Evolutionary conservation across 108 stramenopile genomes (phyloP), one percentile per base, ranked within the genome.

Genomic region (Fistulifera pelliculosa): DNA sequence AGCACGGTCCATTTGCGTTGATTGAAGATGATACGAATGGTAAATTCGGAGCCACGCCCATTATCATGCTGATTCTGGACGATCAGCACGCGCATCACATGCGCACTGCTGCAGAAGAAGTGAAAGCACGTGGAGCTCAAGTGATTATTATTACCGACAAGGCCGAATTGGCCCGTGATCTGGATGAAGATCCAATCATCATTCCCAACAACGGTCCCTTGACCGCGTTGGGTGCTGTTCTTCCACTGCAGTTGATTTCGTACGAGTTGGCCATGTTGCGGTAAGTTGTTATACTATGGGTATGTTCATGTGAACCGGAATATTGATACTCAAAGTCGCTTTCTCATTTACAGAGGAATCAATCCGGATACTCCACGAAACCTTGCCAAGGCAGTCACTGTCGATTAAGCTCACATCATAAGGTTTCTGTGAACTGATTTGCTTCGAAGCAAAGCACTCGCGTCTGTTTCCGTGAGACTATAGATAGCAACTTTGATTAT

Each of bases 341-440:
- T 35, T 35, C 31, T 35, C 31, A 6, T 35, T 35, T n/a, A 28
- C 61, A 75, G 90, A 39, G 94, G 95, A 15, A 95, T 98, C 78
- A 94, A 97, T 60, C 96, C 97, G 18, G 99, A 99, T 62, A 93
- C 88, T 26, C 99, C 99, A 16, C 74, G 99, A 16, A 98, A 99
- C 70, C 81, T 99, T 44, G 99, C 99, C 39, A 99, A 99, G 79
- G 90, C 94, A n/a, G 99, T 99, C 16, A 99, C 98, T 17, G 96
- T 96, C 17, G 98, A 99, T 66, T 99, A 82, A n/a, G 63, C n/a
- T n/a, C n/a, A n/a, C n/a, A 63, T n/a, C n/a, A n/a, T n/a, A n/a
- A n/a, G n/a, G n/a, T n/a, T n/a, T n/a, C n/a, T n/a, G n/a, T n/a
- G n/a, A n/a, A n/a, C n/a, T n/a, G n/a, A n/a, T n/a, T n/a, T n/a